These are phyloP conservation scores for Chlamydomonas schloesseri DNA, from an alignment of 139 green algal species.

Conservation along the genomic window DNA sequence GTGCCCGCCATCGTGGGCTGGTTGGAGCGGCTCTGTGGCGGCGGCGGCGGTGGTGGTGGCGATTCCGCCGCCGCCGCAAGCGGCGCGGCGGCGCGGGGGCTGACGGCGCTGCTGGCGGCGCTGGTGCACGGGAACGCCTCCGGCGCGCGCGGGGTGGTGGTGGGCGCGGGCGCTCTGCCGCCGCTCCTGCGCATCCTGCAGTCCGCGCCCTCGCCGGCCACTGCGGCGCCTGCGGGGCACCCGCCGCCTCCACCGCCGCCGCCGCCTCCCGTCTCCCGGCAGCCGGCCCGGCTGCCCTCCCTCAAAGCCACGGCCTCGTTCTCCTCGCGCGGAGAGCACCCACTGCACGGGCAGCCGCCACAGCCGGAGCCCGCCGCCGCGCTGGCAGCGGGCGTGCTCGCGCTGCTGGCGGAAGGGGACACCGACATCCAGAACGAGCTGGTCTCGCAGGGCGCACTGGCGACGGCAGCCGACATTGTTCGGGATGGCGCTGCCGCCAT, in stretches of 20 bases:
- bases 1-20: not conserved
- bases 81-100: not conserved
- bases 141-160: not conserved
- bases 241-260: too few species aligned
- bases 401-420: slow-evolving; percentile 32
- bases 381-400: slow-evolving; percentile 27
- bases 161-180: slow-evolving; percentile 25
- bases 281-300: too few species aligned
- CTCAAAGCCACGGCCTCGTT: not conserved
- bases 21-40: not conserved
- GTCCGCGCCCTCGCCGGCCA: not conserved
- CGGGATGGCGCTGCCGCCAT: not conserved
- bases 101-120: slow-evolving; percentile 14
- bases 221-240: too few species aligned
- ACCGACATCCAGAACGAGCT: slow-evolving; percentile 64
- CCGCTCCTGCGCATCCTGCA: slow-evolving; percentile 49
- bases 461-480: slow-evolving; percentile 2
- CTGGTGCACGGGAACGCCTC: slow-evolving; percentile 27
- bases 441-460: slow-evolving; percentile 50
- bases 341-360: not conserved
- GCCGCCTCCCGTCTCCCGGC: too few species aligned
- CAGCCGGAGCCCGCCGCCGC: not conserved
- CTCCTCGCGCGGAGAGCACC: not conserved
- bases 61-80: not conserved
- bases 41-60: not conserved